Conservation (phyloP, 2,329 filamentous ascomycete species). For the Coniochaeta prunicola region DNA sequence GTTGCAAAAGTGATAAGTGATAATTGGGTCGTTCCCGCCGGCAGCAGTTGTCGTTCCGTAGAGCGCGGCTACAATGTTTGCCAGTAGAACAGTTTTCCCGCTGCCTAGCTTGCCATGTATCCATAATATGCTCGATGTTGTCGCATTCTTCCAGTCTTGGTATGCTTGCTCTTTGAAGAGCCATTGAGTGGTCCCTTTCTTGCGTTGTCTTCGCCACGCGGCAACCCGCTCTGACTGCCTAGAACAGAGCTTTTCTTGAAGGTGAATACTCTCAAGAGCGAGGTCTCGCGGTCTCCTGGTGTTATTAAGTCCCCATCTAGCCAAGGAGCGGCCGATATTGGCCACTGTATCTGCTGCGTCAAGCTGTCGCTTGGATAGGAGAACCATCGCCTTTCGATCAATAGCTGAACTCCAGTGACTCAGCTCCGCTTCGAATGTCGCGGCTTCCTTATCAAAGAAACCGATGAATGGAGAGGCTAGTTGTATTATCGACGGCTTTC, state of each 20-base stretch:
- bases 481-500: neutral
- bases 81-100: slow-evolving; percentile 5
- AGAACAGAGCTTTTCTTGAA: slow-evolving; percentile 3
- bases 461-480: neutral
- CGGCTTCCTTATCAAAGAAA: slow-evolving; percentile 2
- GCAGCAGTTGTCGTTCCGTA: neutral
- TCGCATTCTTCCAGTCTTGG: neutral
- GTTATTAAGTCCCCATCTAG: neutral
- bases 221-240: slow-evolving; percentile 1
- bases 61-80: slow-evolving; percentile 3
- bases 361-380: neutral
- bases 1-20: neutral
- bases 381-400: neutral
- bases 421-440: slow-evolving; percentile 1
- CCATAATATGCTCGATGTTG: neutral
- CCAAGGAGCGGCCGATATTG: neutral
- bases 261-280: neutral
- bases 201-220: slow-evolving; percentile 7
- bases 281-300: neutral
- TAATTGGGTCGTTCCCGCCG: neutral
- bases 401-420: neutral
- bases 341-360: neutral
- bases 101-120: slow-evolving; percentile 4
- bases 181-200: slow-evolving; percentile 8
- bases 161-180: slow-evolving; percentile 3